These are phyloP conservation scores for Groenewaldozyma salmanticensis DNA, from an alignment of 805 yeast genomes.

Conservation along the genomic window DNA sequence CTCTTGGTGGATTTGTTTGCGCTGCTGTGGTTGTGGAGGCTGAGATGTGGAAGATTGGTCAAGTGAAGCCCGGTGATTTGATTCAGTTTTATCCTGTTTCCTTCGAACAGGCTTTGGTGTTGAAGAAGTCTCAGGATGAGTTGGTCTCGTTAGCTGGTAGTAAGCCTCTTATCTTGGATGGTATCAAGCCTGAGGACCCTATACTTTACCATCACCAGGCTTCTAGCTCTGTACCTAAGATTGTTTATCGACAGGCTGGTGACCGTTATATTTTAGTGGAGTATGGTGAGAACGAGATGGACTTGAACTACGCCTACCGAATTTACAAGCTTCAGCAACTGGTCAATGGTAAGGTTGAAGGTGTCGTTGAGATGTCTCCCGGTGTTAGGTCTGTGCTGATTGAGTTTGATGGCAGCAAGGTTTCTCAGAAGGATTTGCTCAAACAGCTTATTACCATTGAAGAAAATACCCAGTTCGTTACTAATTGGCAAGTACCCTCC, in stretches of 20 bases:
- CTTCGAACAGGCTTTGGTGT: constrained; percentile 53
- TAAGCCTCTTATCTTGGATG: constrained; percentile 13
- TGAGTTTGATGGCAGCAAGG: constrained; percentile 60
- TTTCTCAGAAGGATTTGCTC: constrained; percentile 54
- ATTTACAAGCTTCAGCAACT: constrained; percentile 71
- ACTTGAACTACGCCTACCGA: constrained; percentile 75
- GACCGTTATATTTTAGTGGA: constrained; percentile 88
- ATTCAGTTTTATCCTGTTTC: constrained; percentile 73
- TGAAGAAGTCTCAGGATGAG: constrained; percentile 53
- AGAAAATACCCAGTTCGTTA: constrained; percentile 57
- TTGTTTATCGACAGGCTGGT: constrained; percentile 92
- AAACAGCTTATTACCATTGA: constrained; percentile 65
- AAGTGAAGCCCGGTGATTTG: constrained; percentile 87
- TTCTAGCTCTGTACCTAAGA: constrained; percentile 48
- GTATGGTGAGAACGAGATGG: constrained; percentile 84
- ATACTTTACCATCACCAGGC: constrained; percentile 44
- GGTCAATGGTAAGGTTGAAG: constrained; percentile 58
- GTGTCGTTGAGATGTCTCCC: constrained; percentile 91
- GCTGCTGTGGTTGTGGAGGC: constrained; percentile 92
- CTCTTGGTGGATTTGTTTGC: constrained; percentile 95
- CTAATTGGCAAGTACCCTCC: constrained; percentile 80
- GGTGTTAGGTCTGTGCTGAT: constrained; percentile 93
- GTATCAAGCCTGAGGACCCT: constrained; percentile 56
- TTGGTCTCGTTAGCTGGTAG: neutral
- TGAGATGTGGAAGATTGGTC: constrained; percentile 98